A percentile compares a stretch with the other conserved stretches of the same genome.
These are phyloP conservation scores for Jimgerdemannia flammicorona DNA, from an alignment of 192 early-diverging fungal genomes.

Conservation along the genomic window DNA sequence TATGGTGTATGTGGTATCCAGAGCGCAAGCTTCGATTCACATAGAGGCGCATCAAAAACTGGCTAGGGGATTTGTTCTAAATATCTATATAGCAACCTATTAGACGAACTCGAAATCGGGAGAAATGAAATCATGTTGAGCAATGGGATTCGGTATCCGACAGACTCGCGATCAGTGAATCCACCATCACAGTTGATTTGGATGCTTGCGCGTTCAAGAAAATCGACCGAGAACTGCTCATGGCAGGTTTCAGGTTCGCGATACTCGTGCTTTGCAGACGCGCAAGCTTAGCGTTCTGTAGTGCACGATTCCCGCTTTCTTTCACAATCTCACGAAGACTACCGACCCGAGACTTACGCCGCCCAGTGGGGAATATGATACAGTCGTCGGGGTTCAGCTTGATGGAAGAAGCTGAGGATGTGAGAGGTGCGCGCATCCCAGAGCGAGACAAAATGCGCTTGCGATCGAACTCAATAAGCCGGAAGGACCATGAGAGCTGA, in stretches of 20 bases:
- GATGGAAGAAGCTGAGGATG: neutral
- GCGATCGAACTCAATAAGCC: conserved; percentile 12
- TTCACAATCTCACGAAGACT: neutral
- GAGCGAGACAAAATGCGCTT: neutral
- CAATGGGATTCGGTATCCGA: no score
- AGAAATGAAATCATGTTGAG: no score
- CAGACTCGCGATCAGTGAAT: no score
- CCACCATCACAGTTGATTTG: no score
- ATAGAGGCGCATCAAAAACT: no score
- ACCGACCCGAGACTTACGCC: neutral
- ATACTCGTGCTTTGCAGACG: neutral
- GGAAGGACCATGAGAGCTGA: conserved; percentile 11
- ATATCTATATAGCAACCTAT: no score
- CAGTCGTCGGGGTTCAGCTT: neutral
- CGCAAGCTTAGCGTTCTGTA: neutral
- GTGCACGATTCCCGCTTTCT: neutral
- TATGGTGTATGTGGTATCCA: no score
- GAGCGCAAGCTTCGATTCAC: no score
- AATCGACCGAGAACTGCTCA: neutral
- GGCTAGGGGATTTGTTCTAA: no score
- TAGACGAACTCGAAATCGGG: no score
- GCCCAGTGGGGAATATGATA: neutral
- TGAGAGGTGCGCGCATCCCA: neutral
- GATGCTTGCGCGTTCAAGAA: no score
- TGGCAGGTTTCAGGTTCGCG: neutral